Conservation (phyloP, 2,329 filamentous ascomycete genomes). For the Botrytis squamosa region DNA sequence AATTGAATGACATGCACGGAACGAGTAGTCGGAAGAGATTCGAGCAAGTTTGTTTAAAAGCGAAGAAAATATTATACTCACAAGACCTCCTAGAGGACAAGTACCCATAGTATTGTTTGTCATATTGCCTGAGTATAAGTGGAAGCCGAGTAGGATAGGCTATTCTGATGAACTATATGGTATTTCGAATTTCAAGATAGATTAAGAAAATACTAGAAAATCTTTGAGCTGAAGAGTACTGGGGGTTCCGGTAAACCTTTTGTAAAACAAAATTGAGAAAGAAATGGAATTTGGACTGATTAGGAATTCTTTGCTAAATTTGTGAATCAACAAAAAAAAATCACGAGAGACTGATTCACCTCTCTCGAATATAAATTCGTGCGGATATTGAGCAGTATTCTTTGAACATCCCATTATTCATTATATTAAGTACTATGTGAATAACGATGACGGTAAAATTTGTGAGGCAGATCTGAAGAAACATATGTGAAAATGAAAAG, state of each 20-base stretch:
- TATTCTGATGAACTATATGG: background rate
- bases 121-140: background rate
- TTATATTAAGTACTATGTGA: background rate
- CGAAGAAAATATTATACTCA: background rate
- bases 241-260: background rate
- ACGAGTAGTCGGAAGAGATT: background rate
- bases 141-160: background rate
- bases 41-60: background rate
- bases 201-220: background rate
- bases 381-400: background rate
- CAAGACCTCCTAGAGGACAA: slow-evolving; percentile 10
- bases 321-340: background rate
- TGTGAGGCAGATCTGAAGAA: background rate
- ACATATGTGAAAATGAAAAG: background rate
- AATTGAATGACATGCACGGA: background rate
- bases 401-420: background rate
- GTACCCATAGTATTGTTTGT: slow-evolving; percentile 1
- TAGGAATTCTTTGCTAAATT: background rate
- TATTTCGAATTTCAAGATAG: background rate
- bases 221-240: too few relatives aligned
- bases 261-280: background rate
- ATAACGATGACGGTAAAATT: background rate
- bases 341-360: background rate
- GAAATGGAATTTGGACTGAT: background rate
- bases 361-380: too few relatives aligned